Evolutionary conservation across 768 basidiomycete species (phyloP).

Genomic region (Clitopilus passeckerianus): DNA sequence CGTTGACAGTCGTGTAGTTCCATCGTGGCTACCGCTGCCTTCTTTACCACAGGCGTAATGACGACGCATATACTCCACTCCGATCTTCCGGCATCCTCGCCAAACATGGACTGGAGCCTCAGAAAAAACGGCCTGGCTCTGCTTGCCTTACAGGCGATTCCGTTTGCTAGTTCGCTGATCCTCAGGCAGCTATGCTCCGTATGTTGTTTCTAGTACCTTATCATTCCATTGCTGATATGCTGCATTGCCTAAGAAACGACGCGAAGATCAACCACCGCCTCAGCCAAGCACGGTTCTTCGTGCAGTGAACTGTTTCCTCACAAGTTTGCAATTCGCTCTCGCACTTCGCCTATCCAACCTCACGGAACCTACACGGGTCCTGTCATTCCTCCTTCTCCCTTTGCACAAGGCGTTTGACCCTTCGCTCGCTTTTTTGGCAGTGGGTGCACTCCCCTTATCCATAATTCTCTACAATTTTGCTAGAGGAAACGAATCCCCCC

Average conservation of each 20-base stretch:
- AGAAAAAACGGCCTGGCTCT: conserved; percentile 27
- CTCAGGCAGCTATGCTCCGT: conserved; percentile 15
- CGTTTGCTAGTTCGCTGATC: conserved; percentile 24
- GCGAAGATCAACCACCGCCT: background rate
- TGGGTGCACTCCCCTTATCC: conserved; percentile 44
- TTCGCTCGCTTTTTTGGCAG: conserved; percentile 49
- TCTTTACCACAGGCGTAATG: conserved; percentile 43
- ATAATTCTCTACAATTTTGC: conserved; percentile 38
- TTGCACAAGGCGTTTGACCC: conserved; percentile 48
- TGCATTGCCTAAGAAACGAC: conserved; percentile 6
- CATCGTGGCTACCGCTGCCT: conserved; percentile 46
- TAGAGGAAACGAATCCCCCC: conserved; percentile 30
- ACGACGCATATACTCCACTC: conserved; percentile 36
- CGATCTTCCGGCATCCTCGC: conserved; percentile 20
- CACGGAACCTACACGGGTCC: conserved; percentile 40
- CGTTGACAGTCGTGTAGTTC: conserved; percentile 32
- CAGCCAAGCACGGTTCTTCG: conserved; percentile 22
- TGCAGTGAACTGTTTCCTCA: conserved; percentile 32
- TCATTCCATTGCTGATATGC: conserved; percentile 1
- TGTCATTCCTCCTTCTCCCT: conserved; percentile 49
- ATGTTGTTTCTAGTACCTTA: conserved; percentile 14
- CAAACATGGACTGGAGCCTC: conserved; percentile 33
- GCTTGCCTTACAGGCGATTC: conserved; percentile 34
- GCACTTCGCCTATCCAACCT: conserved; percentile 52
- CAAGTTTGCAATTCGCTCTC: conserved; percentile 46